These are phyloP conservation scores for Coemansia sp. DNA, from an alignment of 192 early-diverging fungal species.

Conservation along the genomic window DNA sequence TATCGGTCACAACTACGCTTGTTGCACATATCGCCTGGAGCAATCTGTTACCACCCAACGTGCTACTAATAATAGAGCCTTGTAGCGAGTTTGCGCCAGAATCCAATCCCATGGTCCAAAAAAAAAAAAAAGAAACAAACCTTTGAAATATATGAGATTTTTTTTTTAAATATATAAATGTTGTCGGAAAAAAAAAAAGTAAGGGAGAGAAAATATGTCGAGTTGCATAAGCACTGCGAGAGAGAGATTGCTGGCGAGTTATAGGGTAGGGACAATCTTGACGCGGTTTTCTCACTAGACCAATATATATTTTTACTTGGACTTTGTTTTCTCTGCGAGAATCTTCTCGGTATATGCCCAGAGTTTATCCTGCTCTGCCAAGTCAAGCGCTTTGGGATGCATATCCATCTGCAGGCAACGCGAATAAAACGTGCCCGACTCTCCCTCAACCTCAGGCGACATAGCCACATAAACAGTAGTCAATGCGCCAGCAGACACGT, in stretches of 20 bases:
- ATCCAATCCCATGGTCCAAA: neutral
- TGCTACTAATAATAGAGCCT: neutral
- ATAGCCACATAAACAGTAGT: conserved; percentile 39
- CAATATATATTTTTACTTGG: neutral
- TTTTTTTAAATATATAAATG: neutral
- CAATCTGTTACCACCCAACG: conserved; percentile 7
- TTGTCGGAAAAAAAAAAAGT: neutral
- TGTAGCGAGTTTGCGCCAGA: conserved; percentile 15
- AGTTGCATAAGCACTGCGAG: too few relatives aligned
- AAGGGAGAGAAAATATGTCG: neutral
- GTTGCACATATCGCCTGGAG: neutral
- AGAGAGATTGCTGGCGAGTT: neutral
- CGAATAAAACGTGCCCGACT: conserved; percentile 22
- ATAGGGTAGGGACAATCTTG: neutral
- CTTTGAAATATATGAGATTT: neutral
- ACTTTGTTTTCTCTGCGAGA: conserved; percentile 16
- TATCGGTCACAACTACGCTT: conserved; percentile 3
- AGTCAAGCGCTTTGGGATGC: conserved; percentile 16
- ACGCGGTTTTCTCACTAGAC: too few relatives aligned
- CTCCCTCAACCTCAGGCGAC: conserved; percentile 27
- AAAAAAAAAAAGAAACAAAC: neutral
- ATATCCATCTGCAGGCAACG: conserved; percentile 2
- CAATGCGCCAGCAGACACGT: conserved; percentile 21
- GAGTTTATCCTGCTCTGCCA: conserved; percentile 36
- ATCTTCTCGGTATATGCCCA: conserved; percentile 44